A percentile compares a stretch with the other conserved stretches of the same genome.
phyloP scores from a whole-genome alignment of 768 basidiomycete species.

The Lyophyllum decastes region DNA sequence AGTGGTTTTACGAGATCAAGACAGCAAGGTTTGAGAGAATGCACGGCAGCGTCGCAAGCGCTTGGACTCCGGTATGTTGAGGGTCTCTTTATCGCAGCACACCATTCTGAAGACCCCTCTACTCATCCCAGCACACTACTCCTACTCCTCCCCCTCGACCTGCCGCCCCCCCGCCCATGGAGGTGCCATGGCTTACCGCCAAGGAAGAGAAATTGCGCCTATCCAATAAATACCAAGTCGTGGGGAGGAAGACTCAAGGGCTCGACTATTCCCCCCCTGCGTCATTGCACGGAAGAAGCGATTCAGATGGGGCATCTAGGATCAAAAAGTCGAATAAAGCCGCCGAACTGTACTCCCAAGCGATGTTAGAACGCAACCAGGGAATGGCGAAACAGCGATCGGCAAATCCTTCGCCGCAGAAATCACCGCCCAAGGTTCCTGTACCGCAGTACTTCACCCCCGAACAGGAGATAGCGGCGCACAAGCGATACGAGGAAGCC shows the following conservation, averaged over 20 bases:
- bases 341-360: constrained; percentile 26
- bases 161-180: constrained; percentile 17
- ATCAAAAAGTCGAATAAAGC: constrained; percentile 6
- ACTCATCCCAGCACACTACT: constrained; percentile 24
- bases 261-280: constrained; percentile 25
- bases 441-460: constrained; percentile 62
- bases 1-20: constrained; percentile 62
- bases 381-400: constrained; percentile 15
- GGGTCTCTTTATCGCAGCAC: neutral
- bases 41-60: constrained; percentile 42
- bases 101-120: constrained; percentile 4
- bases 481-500: constrained; percentile 69
- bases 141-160: constrained; percentile 21
- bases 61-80: constrained; percentile 31
- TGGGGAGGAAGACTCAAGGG: constrained; percentile 61
- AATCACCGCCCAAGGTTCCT: constrained; percentile 15
- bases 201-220: constrained; percentile 75
- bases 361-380: constrained; percentile 31
- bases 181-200: constrained; percentile 59
- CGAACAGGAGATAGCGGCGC: constrained; percentile 73
- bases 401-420: constrained; percentile 2
- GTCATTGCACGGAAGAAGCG: constrained; percentile 25
- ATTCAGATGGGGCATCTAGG: constrained; percentile 16
- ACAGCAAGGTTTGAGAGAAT: constrained; percentile 57
- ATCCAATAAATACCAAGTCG: constrained; percentile 66